phyloP scores from a whole-genome alignment of 2,329 filamentous ascomycete species.

The Alternaria panax region DNA sequence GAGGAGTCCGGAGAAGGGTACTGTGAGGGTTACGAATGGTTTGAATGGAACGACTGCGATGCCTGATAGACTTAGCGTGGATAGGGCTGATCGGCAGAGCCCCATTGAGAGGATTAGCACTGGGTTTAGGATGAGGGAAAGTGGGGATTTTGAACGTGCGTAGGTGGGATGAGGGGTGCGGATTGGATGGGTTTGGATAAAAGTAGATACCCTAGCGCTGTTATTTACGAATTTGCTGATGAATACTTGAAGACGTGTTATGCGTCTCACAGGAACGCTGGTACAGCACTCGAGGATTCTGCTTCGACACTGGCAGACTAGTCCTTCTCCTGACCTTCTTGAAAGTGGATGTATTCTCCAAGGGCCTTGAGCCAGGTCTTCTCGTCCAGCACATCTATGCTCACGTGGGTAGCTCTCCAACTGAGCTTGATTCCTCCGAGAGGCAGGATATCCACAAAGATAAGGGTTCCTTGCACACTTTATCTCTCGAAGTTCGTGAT shows the following conservation, averaged over 20 bases:
- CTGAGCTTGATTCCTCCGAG: not conserved
- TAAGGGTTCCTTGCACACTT: not conserved
- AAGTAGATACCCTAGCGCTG: constrained; percentile 4
- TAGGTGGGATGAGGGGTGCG: not conserved
- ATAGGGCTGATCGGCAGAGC: constrained; percentile 26
- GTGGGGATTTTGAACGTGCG: constrained; percentile 37
- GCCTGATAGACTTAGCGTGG: constrained; percentile 27
- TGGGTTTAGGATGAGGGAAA: constrained; percentile 44
- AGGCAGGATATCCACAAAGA: not conserved
- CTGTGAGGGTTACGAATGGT: constrained; percentile 13
- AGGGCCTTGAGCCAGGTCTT: not conserved
- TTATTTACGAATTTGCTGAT: not conserved
- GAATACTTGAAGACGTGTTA: not conserved
- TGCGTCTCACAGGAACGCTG: not conserved
- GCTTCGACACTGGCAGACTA: not conserved
- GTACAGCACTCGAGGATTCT: not conserved
- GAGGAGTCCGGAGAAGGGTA: constrained; percentile 23
- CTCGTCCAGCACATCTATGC: not conserved
- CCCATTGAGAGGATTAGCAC: constrained; percentile 42
- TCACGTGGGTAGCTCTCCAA: not conserved
- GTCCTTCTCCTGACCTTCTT: not conserved
- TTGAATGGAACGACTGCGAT: constrained; percentile 18
- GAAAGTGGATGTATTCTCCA: not conserved
- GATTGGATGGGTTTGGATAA: not conserved
- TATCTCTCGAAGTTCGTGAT: too few relatives aligned